Conservation (phyloP, 2,329 filamentous ascomycete genomes). For the Sordariomycetes sp. region DNA sequence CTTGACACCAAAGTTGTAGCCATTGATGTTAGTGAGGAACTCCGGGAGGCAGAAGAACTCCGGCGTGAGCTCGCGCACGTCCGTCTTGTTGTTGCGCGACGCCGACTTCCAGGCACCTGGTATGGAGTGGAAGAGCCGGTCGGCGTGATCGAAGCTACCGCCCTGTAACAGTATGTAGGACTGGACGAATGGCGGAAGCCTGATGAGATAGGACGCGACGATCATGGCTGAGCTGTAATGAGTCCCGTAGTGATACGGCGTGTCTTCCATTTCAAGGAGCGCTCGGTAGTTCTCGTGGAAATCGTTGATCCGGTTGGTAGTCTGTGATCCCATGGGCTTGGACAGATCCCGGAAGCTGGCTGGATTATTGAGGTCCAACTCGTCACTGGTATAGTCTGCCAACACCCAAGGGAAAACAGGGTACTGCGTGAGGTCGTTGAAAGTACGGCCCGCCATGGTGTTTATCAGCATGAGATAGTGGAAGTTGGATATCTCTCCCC, state of each 20-base stretch:
- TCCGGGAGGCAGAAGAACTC: conserved; percentile 97
- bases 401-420: conserved; percentile 97
- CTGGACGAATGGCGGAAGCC: conserved; percentile 89
- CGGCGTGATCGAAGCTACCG: conserved; percentile 92
- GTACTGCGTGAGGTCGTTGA: conserved; percentile 97
- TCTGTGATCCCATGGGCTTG: conserved; percentile 94
- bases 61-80: conserved; percentile 87
- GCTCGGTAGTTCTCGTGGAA: conserved; percentile 77
- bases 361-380: conserved; percentile 75
- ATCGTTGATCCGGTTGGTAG: conserved; percentile 57
- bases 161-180: conserved; percentile 90
- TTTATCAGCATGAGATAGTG: conserved; percentile 98
- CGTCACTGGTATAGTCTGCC: conserved; percentile 88
- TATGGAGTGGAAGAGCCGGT: conserved; percentile 88
- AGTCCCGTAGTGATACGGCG: conserved; percentile 93
- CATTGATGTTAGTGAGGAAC: conserved; percentile 86
- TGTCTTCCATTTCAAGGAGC: conserved; percentile 83
- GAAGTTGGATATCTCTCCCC: conserved; percentile 94
- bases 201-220: conserved; percentile 89
- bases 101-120: conserved; percentile 84
- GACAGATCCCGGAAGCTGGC: conserved; percentile 80
- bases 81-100: conserved; percentile 79
- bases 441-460: conserved; percentile 90
- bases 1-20: conserved; percentile 81
- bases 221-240: conserved; percentile 99